Evolutionary conservation across 257 asterid species (phyloP), one percentile per base, ranked within the genome.

Genomic region (Euphrasia confusa): DNA sequence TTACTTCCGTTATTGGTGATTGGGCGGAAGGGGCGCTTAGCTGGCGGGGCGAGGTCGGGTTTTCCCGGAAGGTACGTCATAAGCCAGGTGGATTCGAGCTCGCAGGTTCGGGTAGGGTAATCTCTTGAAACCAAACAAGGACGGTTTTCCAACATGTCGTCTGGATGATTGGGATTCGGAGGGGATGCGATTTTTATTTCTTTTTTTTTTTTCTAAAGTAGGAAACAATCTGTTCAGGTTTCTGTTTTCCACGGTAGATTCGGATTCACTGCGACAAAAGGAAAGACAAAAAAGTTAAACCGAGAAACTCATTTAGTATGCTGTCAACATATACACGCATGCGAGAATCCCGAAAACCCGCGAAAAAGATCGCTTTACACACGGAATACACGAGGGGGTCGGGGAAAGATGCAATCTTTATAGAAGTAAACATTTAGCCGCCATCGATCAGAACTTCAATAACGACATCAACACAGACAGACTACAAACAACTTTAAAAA

Each of bases 141-240:
- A 35, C 84, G 74, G 40, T 83, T 83, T 72, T 84, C 87, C 78
- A 82, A 75, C 95, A 89, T 85, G 65, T 71, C 86, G 70, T 67
- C 72, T 60, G 1, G 77, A 63, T 71, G 77, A 65, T 71, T 63
- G 65, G 60, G 71, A 7, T 73, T 65, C 14, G 63, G 54, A 70
- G 62, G 67, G 53, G 52, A 65, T 59, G 72, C 54, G 54, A 42
- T 68, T 33, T 32, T 63, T 44, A 12, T 10, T 44, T 44, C 4
- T 5, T 44, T 44, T 44, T 44, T 15, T 44, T 4, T 0, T 21
- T n/a, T n/a, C n/a, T 0, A 21, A 10, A 68, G 52, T 71, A 58
- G 60, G 17, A 24, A 42, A 35, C 12, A 47, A 70, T 56, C 66
- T 58, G 37, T 73, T 37, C 42, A 11, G 42, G 42, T 37, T 57